Conservation (phyloP, 805 yeast species). For the Metschnikowia lochheadii region DNA sequence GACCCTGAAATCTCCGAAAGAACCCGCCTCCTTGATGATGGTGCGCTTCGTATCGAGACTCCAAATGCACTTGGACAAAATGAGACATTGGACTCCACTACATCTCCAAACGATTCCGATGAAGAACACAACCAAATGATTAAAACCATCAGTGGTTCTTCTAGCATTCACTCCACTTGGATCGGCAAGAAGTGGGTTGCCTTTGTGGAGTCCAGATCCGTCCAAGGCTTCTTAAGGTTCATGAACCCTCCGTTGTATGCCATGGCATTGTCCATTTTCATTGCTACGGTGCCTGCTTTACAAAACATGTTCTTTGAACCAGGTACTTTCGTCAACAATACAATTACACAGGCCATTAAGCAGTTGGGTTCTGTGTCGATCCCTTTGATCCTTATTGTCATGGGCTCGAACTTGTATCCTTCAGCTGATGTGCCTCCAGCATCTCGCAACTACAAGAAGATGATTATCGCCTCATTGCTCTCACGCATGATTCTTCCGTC, state of each 20-base stretch:
- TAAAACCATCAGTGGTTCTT: not conserved
- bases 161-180: not conserved
- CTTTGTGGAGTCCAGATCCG: conserved; percentile 8
- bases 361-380: conserved; percentile 73
- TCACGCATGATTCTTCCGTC: conserved; percentile 81
- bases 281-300: conserved; percentile 61
- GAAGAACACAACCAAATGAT: not conserved
- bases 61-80: not conserved
- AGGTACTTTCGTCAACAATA: conserved; percentile 59
- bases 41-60: conserved; percentile 7
- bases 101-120: not conserved
- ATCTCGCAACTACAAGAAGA: conserved; percentile 55
- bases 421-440: conserved; percentile 64
- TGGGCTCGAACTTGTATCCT: conserved; percentile 77
- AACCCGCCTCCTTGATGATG: conserved; percentile 4
- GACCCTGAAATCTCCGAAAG: not conserved
- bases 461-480: conserved; percentile 63
- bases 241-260: conserved; percentile 87
- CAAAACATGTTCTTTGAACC: conserved; percentile 54
- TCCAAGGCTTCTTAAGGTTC: conserved; percentile 30
- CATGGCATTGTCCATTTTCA: conserved; percentile 62
- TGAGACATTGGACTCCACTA: not conserved
- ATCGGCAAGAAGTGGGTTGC: conserved; percentile 4
- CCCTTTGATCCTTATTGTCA: conserved; percentile 68
- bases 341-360: conserved; percentile 57